A percentile compares a stretch with the other conserved stretches of the same genome.
Evolutionary conservation across 1,284 basidiomycete species (phyloP).

Genomic region (Leccinum pachyderme): DNA sequence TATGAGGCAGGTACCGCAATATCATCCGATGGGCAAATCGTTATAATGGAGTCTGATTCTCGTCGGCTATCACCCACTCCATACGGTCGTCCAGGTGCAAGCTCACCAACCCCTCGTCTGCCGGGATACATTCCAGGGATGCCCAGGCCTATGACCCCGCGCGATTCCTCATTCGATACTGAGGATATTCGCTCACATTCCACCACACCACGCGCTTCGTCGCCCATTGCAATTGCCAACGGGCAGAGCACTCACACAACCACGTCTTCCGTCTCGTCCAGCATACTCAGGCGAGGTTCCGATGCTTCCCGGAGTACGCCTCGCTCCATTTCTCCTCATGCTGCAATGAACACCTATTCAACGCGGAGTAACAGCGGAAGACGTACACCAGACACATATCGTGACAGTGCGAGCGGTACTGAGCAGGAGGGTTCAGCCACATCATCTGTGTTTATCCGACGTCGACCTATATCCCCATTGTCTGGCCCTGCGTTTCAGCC

Average conservation of each 20-base stretch:
- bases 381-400: slow-evolving; percentile 53
- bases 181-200: slow-evolving; percentile 73
- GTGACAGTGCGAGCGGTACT: slow-evolving; percentile 37
- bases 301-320: slow-evolving; percentile 47
- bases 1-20: slow-evolving; percentile 67
- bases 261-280: slow-evolving; percentile 36
- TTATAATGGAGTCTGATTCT: slow-evolving; percentile 42
- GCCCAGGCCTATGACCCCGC: slow-evolving; percentile 82
- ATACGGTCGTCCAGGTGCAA: slow-evolving; percentile 40
- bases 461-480: slow-evolving; percentile 66
- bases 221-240: slow-evolving; percentile 45
- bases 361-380: slow-evolving; percentile 61
- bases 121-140: slow-evolving; percentile 86
- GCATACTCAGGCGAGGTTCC: slow-evolving; percentile 50
- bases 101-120: slow-evolving; percentile 59
- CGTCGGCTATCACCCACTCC: slow-evolving; percentile 54
- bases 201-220: slow-evolving; percentile 75
- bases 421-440: slow-evolving; percentile 47
- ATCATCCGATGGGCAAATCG: slow-evolving; percentile 54
- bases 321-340: slow-evolving; percentile 47
- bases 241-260: slow-evolving; percentile 33
- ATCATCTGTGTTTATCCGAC: slow-evolving; percentile 51
- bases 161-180: slow-evolving; percentile 54
- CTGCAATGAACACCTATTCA: slow-evolving; percentile 48
- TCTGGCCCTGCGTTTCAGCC: slow-evolving; percentile 59